Evolutionary conservation across 805 yeast genomes (phyloP).

Genomic region (Spathaspora girioi): DNA sequence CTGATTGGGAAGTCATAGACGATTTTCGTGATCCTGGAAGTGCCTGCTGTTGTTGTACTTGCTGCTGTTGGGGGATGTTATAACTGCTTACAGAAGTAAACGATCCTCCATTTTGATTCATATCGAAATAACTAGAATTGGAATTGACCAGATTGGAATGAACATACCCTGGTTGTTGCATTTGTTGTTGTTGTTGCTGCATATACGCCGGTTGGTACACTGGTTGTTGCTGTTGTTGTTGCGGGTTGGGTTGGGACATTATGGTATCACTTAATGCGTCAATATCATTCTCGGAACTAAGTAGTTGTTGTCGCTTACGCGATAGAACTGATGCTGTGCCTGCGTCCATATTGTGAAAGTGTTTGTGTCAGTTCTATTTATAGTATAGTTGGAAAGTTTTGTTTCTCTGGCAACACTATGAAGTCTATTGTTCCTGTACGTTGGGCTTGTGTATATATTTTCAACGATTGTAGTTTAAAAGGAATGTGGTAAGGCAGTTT

Average conservation of each 20-base stretch:
- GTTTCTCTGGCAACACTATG: not conserved
- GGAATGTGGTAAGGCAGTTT: not conserved
- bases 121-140: slow-evolving; percentile 1
- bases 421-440: not conserved
- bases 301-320: slow-evolving; percentile 29
- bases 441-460: not conserved
- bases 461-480: not conserved
- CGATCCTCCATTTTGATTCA: not conserved
- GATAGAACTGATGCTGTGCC: slow-evolving; percentile 20
- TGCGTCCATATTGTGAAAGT: slow-evolving; percentile 16
- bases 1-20: slow-evolving; percentile 36
- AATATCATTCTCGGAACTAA: slow-evolving; percentile 27
- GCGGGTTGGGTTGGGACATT: slow-evolving; percentile 6
- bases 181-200: slow-evolving; percentile 3
- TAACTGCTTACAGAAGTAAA: slow-evolving; percentile 8
- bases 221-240: slow-evolving; percentile 5
- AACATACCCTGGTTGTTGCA: not conserved
- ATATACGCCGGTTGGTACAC: slow-evolving; percentile 4
- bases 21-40: slow-evolving; percentile 26
- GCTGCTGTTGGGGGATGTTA: not conserved
- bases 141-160: slow-evolving; percentile 3
- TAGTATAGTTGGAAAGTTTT: not conserved
- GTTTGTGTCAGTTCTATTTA: not conserved
- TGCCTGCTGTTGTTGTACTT: not conserved
- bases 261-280: slow-evolving; percentile 16